Evolutionary conservation across 495 filamentous ascomycete species (phyloP), one percentile per base, ranked within the genome.

Genomic region (Penicillium canescens): DNA sequence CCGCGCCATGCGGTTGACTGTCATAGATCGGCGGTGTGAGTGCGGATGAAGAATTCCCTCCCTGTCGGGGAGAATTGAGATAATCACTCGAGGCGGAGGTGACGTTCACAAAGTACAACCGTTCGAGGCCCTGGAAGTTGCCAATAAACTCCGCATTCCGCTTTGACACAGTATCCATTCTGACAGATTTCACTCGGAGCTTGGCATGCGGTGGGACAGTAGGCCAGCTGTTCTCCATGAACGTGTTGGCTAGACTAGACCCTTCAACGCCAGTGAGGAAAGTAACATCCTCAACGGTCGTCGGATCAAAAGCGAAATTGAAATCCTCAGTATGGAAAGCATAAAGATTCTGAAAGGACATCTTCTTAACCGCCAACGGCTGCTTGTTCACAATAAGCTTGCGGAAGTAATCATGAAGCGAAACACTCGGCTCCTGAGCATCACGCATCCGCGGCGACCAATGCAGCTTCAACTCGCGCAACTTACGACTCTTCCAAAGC

Each of bases 391-490:
- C 59, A 6, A 76, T 67, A 43, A 72, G 76, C 49, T 79, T 79
- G 13, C 84, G 81, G 56, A 86, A 86, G 51, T 83, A 82, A 42
- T 78, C 73, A 43, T 78, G 65, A 13, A 83, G 53, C 46, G 72
- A 75, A 9, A 84, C 69, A 45, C 78, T 83, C 10, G 80, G 79
- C 56, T 87, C 84, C 36, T 80, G 78, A 21, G 67, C 70, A 36
- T 77, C 74, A 13, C 83, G 73, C 80, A 87, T 87, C 7, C 84
- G 83, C 8, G 83, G 81, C 28, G 73, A 83, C 77, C 81, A 87
- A 55, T 86, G 80, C 28, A 86, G 51, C 34, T 67, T 80, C 6
- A 87, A 71, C 16, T 82, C 78, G 38, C 68, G 69, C 28, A 87
- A 63, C 28, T 81, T 82, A 46, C 69, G 75, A 13, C 80, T 78